Evolutionary conservation across 1,284 basidiomycete species (phyloP).

Genomic region (Irpex sp.): DNA sequence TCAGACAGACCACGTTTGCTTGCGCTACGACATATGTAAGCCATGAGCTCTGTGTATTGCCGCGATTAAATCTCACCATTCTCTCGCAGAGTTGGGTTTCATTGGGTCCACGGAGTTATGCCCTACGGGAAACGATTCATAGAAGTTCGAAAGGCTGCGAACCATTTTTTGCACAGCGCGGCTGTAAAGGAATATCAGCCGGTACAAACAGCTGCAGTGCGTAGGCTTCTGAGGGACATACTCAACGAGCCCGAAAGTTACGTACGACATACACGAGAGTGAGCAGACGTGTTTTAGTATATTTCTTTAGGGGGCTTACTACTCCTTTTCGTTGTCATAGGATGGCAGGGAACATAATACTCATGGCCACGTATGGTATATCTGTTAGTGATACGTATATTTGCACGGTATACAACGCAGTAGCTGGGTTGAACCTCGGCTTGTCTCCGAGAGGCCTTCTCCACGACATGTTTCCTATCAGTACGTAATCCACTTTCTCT

Average conservation of each 20-base stretch:
- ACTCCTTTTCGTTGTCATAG: slow-evolving; percentile 5
- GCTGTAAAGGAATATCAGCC: slow-evolving; percentile 11
- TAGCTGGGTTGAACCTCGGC: not conserved
- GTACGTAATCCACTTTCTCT: slow-evolving; percentile 4
- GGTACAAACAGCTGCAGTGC: slow-evolving; percentile 21
- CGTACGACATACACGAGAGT: slow-evolving; percentile 24
- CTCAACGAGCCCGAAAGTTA: slow-evolving; percentile 20
- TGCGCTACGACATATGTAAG: slow-evolving; percentile 33
- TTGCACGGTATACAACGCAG: slow-evolving; percentile 2
- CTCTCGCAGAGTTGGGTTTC: not conserved
- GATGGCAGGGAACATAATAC: slow-evolving; percentile 19
- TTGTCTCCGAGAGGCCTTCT: slow-evolving; percentile 5
- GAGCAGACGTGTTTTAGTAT: slow-evolving; percentile 8
- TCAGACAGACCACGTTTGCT: slow-evolving; percentile 32
- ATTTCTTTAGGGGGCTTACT: not conserved
- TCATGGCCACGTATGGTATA: slow-evolving; percentile 23
- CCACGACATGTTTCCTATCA: slow-evolving; percentile 19
- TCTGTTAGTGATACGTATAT: slow-evolving; percentile 15
- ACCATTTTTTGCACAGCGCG: not conserved
- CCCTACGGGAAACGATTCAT: not conserved
- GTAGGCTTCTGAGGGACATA: slow-evolving; percentile 30
- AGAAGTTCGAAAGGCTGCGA: not conserved
- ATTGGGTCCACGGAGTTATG: not conserved
- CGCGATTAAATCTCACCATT: too few species aligned
- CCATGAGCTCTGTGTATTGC: not conserved